phyloP scores from a whole-genome alignment of 148 eudicot species.

The Hydrangea macrophylla region DNA sequence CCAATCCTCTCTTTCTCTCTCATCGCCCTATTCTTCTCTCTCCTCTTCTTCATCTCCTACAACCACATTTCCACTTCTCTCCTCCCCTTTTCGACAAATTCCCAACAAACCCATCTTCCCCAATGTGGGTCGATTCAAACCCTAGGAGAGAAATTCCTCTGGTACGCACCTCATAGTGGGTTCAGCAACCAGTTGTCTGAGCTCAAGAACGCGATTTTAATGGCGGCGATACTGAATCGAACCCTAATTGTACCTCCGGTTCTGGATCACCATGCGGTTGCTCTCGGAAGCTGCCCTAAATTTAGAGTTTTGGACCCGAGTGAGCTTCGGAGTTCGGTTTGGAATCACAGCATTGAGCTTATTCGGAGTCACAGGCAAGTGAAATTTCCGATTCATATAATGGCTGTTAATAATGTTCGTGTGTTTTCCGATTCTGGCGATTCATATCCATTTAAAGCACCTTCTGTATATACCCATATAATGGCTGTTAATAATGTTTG shows the following conservation, averaged over 20 bases:
- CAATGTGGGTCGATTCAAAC: slow-evolving; percentile 22
- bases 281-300: slow-evolving; percentile 91
- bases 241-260: slow-evolving; percentile 83
- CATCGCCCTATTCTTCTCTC: slow-evolving; percentile 27
- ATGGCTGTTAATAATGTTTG: too few relatives aligned
- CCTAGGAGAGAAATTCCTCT: slow-evolving; percentile 48
- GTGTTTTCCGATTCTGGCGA: too few relatives aligned
- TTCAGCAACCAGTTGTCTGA: slow-evolving; percentile 94
- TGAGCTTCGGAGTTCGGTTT: slow-evolving; percentile 51
- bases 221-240: slow-evolving; percentile 72
- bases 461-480: too few relatives aligned
- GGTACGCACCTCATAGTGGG: slow-evolving; percentile 93
- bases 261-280: slow-evolving; percentile 91
- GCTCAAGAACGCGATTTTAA: slow-evolving; percentile 63
- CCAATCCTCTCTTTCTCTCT: slow-evolving; percentile 27
- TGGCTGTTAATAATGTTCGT: too few relatives aligned
- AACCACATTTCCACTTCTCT: slow-evolving; percentile 19
- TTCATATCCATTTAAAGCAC: too few relatives aligned
- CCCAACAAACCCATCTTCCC: slow-evolving; percentile 4
- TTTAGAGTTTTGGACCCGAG: slow-evolving; percentile 67
- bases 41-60: slow-evolving; percentile 35
- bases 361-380: slow-evolving; percentile 54
- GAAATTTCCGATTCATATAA: background rate
- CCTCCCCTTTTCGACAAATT: slow-evolving; percentile 19
- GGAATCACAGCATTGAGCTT: slow-evolving; percentile 72